phyloP scores from a whole-genome alignment of 768 basidiomycete genomes.

The Asterophora parasitica region DNA sequence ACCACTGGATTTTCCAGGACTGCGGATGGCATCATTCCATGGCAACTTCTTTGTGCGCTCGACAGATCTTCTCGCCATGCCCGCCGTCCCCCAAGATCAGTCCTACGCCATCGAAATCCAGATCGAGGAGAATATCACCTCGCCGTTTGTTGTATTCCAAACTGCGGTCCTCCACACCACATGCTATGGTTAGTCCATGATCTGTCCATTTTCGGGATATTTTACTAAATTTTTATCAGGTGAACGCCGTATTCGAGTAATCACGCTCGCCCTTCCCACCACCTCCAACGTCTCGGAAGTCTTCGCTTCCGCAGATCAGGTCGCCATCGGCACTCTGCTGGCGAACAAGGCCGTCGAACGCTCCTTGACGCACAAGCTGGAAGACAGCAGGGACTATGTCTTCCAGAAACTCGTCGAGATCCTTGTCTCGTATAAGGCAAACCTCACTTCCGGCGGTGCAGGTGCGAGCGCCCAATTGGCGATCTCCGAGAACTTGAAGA shows the following conservation, averaged over 20 bases:
- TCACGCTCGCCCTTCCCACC: constrained; percentile 84
- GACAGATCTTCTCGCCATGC: constrained; percentile 93
- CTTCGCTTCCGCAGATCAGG: constrained; percentile 86
- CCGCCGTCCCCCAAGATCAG: constrained; percentile 94
- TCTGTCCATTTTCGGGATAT: neutral
- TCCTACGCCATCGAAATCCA: constrained; percentile 95
- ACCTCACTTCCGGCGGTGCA: constrained; percentile 90
- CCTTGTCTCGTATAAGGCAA: constrained; percentile 85
- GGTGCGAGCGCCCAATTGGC: constrained; percentile 94
- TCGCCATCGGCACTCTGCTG: constrained; percentile 77
- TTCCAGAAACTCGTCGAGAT: constrained; percentile 83
- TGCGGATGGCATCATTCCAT: constrained; percentile 96
- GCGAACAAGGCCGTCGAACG: constrained; percentile 94
- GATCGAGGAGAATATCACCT: constrained; percentile 89
- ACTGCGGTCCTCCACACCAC: constrained; percentile 94
- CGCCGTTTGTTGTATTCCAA: constrained; percentile 91
- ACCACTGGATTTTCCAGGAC: constrained; percentile 37
- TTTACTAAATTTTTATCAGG: constrained; percentile 27
- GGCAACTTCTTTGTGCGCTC: constrained; percentile 99
- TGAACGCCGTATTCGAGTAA: constrained; percentile 87
- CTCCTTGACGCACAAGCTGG: constrained; percentile 77
- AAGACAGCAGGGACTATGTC: constrained; percentile 84
- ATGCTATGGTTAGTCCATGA: constrained; percentile 61
- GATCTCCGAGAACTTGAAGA: constrained; percentile 89
- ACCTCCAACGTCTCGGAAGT: constrained; percentile 86